Percentiles rank a stretch among this genome's conserved stretches.
These are phyloP conservation scores for Naganishia sp. DNA, from an alignment of 1,284 basidiomycete species.

Conservation along the genomic window DNA sequence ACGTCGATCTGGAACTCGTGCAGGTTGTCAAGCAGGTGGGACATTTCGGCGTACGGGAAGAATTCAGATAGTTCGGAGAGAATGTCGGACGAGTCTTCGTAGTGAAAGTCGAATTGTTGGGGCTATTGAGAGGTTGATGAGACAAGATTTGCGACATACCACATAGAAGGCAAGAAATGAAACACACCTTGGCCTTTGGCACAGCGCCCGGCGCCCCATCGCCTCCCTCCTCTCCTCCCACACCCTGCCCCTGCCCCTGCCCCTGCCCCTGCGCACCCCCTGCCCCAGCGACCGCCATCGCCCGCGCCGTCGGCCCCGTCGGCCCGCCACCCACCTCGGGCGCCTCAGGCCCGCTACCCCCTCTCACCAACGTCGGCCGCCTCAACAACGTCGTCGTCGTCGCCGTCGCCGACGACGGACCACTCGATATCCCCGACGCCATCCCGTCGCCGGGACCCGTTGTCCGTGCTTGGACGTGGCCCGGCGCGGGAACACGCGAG, in stretches of 20 bases:
- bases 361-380: slow-evolving; percentile 13
- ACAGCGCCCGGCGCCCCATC: slow-evolving; percentile 2
- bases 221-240: slow-evolving; percentile 1
- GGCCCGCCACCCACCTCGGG: background rate
- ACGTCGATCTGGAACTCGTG: slow-evolving; percentile 85
- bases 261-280: background rate
- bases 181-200: slow-evolving; percentile 19
- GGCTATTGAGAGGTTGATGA: background rate
- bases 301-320: slow-evolving; percentile 18
- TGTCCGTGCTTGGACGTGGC: background rate
- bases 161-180: background rate
- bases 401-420: background rate
- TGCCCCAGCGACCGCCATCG: background rate
- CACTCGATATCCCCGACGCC: background rate
- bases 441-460: background rate
- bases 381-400: background rate
- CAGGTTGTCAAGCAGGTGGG: slow-evolving; percentile 82
- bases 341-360: slow-evolving; percentile 9
- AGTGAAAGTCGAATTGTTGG: slow-evolving; percentile 77
- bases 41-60: slow-evolving; percentile 95
- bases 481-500: slow-evolving; percentile 8
- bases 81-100: slow-evolving; percentile 92
- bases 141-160: no score
- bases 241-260: background rate
- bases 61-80: slow-evolving; percentile 98